Percentiles rank a stretch among this genome's conserved stretches.
Evolutionary conservation across 148 eudicot species (phyloP).

Genomic region (Beta vulgaris): DNA sequence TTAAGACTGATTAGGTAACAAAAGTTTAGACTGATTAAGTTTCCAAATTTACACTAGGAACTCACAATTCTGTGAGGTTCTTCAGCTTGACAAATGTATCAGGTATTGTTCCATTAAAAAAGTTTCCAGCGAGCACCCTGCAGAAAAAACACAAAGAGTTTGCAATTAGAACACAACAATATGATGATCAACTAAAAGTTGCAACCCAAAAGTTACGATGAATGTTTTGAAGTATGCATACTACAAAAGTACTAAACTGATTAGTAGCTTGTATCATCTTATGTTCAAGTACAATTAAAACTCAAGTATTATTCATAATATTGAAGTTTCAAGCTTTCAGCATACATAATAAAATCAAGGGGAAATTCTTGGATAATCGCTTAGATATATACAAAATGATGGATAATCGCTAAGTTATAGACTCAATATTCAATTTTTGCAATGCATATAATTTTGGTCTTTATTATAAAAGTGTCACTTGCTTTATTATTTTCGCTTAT

Average conservation of each 20-base stretch:
- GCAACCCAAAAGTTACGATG: neutral
- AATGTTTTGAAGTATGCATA: neutral
- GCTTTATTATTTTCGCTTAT: no score
- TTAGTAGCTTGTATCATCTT: neutral
- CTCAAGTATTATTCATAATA: neutral
- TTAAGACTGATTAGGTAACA: conserved; percentile 1
- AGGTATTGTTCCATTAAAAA: conserved; percentile 74
- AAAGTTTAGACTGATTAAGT: neutral
- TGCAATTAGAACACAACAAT: neutral
- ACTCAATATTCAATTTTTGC: no score
- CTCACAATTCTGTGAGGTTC: conserved; percentile 72
- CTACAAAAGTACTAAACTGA: neutral
- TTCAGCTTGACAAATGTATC: conserved; percentile 48
- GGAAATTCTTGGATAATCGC: no score
- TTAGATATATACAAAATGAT: no score
- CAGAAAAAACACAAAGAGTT: conserved; percentile 9
- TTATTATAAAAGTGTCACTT: no score
- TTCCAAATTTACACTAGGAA: neutral
- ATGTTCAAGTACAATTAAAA: neutral
- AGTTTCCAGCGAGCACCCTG: conserved; percentile 72
- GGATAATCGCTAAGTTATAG: no score
- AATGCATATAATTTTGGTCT: no score
- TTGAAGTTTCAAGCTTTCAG: no score
- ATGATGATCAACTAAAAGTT: neutral
- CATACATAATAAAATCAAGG: no score